Conservation (phyloP, 768 basidiomycete genomes). For the Hygrophorus russula region DNA sequence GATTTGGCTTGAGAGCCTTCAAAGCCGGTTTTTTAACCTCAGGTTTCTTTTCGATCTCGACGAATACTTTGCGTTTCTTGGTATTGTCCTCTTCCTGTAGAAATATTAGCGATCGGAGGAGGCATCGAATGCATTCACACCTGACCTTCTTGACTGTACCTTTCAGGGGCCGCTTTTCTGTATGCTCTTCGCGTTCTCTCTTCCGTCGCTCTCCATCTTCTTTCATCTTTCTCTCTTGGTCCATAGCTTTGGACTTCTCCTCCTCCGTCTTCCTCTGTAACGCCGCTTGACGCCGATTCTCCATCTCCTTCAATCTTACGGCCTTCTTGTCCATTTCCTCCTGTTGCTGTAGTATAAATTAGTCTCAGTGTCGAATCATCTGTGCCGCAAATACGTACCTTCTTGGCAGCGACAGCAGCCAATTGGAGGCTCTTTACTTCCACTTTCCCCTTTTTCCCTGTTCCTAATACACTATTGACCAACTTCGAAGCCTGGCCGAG, state of each 20-base stretch:
- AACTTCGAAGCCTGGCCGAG: conserved; percentile 62
- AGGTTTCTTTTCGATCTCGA: conserved; percentile 43
- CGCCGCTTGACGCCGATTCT: conserved; percentile 62
- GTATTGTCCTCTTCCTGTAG: conserved; percentile 53
- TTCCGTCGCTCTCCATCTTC: conserved; percentile 72
- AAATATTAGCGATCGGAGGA: conserved; percentile 5
- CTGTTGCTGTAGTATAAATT: conserved; percentile 54
- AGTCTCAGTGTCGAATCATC: conserved; percentile 3
- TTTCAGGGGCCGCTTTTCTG: conserved; percentile 57
- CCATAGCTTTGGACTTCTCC: conserved; percentile 48
- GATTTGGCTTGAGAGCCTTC: conserved; percentile 8
- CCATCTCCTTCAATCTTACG: conserved; percentile 68
- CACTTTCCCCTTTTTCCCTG: conserved; percentile 58
- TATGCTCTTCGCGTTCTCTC: conserved; percentile 69
- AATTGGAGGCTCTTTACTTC: conserved; percentile 77
- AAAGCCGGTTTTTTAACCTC: conserved; percentile 42
- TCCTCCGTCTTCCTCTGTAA: conserved; percentile 71
- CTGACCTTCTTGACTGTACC: conserved; percentile 45
- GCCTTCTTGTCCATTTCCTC: conserved; percentile 77
- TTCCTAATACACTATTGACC: conserved; percentile 54
- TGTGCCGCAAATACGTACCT: conserved; percentile 36
- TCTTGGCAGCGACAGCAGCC: conserved; percentile 79
- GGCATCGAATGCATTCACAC: not conserved
- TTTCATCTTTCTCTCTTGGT: conserved; percentile 62
- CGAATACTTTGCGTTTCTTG: conserved; percentile 59